phyloP scores from a whole-genome alignment of 805 yeast species.

The Myxozyma melibiosi region DNA sequence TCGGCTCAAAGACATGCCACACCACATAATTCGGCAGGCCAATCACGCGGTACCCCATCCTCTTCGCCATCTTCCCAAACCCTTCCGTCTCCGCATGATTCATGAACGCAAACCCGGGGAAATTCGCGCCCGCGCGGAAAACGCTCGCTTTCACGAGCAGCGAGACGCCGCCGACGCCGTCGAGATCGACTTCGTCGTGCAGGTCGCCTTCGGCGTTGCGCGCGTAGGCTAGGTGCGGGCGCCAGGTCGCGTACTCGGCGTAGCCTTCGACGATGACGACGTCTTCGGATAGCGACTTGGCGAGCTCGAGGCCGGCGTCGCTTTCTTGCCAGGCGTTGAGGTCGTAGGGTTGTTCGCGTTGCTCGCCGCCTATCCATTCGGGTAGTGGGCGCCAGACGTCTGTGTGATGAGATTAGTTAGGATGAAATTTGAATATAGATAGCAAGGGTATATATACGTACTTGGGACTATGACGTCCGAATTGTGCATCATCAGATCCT shows the following conservation, averaged over 20 bases:
- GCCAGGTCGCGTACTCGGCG: slow-evolving; percentile 33
- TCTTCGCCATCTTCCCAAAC: slow-evolving; percentile 70
- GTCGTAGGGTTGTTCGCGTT: slow-evolving; percentile 88
- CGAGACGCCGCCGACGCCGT: slow-evolving; percentile 97
- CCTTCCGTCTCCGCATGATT: slow-evolving; percentile 99
- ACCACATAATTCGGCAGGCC: slow-evolving; percentile 88
- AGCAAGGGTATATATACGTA: neutral
- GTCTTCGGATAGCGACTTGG: slow-evolving; percentile 72
- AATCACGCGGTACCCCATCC: slow-evolving; percentile 79
- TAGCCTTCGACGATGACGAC: slow-evolving; percentile 93
- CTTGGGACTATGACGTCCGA: slow-evolving; percentile 91
- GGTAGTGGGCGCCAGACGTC: slow-evolving; percentile 97
- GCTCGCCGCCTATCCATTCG: slow-evolving; percentile 73
- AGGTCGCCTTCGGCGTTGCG: slow-evolving; percentile 61
- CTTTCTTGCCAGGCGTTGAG: slow-evolving; percentile 96
- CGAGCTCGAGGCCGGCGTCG: slow-evolving; percentile 59
- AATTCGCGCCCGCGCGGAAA: slow-evolving; percentile 85
- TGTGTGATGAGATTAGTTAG: neutral
- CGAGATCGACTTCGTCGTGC: slow-evolving; percentile 79
- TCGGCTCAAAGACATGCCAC: slow-evolving; percentile 66
- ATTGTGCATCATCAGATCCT: slow-evolving; percentile 89
- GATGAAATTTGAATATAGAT: neutral
- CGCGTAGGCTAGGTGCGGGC: slow-evolving; percentile 30
- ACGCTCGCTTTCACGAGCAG: slow-evolving; percentile 85
- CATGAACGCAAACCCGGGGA: slow-evolving; percentile 94